Conservation (phyloP, 768 basidiomycete genomes). For the Leccinum sublutescens region DNA sequence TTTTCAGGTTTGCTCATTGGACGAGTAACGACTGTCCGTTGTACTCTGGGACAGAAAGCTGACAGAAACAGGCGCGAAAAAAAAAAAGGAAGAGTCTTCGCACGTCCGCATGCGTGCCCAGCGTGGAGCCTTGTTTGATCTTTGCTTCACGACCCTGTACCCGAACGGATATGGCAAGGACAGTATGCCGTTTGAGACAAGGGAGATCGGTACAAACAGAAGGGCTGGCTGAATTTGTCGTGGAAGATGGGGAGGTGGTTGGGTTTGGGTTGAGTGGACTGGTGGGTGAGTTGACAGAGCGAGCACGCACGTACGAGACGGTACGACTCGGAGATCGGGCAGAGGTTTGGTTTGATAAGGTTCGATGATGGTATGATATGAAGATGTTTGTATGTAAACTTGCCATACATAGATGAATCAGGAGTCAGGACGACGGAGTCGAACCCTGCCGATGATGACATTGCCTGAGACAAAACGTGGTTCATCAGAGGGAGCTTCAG, state of each 20-base stretch:
- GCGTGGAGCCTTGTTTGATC: slow-evolving; percentile 20
- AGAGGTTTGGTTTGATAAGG: slow-evolving; percentile 34
- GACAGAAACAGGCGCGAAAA: too few species aligned
- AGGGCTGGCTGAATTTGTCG: slow-evolving; percentile 21
- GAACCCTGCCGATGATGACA: too few species aligned
- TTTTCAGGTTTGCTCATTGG: too few species aligned
- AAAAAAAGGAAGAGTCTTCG: slow-evolving; percentile 18
- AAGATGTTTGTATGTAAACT: not conserved
- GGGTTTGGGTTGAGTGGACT: slow-evolving; percentile 30
- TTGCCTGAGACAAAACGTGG: too few species aligned
- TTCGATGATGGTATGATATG: not conserved
- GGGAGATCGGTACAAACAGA: not conserved
- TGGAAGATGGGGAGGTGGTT: slow-evolving; percentile 26
- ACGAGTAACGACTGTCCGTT: too few species aligned
- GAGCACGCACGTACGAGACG: slow-evolving; percentile 15
- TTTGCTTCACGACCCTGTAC: slow-evolving; percentile 30
- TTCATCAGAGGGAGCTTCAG: too few species aligned
- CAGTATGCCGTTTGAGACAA: slow-evolving; percentile 31
- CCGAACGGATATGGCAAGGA: slow-evolving; percentile 40
- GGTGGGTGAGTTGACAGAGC: slow-evolving; percentile 18
- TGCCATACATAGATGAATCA: too few species aligned
- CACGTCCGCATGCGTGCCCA: slow-evolving; percentile 34
- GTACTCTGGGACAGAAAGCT: too few species aligned
- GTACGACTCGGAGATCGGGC: slow-evolving; percentile 22
- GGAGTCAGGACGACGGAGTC: too few species aligned